phyloP scores from a whole-genome alignment of 192 early-diverging fungal species.

The Coemansia furcata region DNA sequence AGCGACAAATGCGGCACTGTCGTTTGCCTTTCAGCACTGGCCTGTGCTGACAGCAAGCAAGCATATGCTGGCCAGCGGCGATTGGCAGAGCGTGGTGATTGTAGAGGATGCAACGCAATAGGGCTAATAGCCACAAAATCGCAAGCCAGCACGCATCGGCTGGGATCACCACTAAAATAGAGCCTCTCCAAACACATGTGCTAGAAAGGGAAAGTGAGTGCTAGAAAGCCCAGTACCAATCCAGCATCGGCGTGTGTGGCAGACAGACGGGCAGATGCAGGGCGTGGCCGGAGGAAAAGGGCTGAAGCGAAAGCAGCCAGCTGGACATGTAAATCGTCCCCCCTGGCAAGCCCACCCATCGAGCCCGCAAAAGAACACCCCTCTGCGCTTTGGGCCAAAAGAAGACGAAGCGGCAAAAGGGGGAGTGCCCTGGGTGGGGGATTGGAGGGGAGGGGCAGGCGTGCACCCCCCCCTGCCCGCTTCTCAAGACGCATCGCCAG shows the following conservation, averaged over 20 bases:
- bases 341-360: neutral
- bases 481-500: conserved; percentile 5
- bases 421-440: neutral
- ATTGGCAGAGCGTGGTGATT: conserved; percentile 1
- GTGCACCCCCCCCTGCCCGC: conserved; percentile 9
- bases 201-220: neutral
- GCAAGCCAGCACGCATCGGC: neutral
- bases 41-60: neutral
- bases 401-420: neutral
- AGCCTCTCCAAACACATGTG: neutral
- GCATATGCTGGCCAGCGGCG: neutral
- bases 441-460: neutral
- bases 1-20: neutral
- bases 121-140: neutral
- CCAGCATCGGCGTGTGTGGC: neutral
- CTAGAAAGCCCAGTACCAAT: neutral
- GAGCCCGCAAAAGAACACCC: conserved; percentile 2
- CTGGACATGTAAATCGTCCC: neutral
- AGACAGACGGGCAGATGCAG: neutral
- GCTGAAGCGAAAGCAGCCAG: neutral
- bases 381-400: conserved; percentile 2
- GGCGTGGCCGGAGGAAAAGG: neutral
- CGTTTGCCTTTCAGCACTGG: neutral
- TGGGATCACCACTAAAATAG: neutral
- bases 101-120: neutral